Percentiles rank a stretch among this genome's conserved stretches.
Conservation (phyloP, 2,329 filamentous ascomycete species). For the Curvularia spicifera region DNA sequence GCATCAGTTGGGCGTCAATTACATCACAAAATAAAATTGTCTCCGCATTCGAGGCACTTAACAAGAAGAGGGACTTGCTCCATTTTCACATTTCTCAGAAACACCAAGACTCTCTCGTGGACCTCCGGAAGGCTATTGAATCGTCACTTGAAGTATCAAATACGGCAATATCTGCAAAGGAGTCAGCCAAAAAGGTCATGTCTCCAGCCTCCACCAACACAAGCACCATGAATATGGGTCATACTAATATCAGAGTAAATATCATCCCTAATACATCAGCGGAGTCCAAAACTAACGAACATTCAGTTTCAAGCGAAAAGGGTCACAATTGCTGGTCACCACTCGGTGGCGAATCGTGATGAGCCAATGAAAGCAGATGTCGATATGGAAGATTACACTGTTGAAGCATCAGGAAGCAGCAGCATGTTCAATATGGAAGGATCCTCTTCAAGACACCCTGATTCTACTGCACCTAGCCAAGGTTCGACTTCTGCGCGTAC, state of each 20-base stretch:
- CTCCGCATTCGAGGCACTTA: slow-evolving; percentile 1
- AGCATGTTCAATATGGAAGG: not conserved
- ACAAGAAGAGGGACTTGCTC: not conserved
- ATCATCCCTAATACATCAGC: not conserved
- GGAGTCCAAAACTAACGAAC: no score
- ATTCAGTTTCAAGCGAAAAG: no score
- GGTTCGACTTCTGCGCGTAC: not conserved
- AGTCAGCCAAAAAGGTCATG: not conserved
- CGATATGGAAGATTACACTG: no score
- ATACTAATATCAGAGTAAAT: not conserved
- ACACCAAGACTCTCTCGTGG: not conserved
- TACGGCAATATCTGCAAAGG: not conserved
- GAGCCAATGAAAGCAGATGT: no score
- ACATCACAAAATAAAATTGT: not conserved
- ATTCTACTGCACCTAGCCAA: not conserved
- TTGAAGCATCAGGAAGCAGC: no score
- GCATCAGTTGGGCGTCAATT: slow-evolving; percentile 4
- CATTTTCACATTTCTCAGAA: not conserved
- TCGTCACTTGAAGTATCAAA: not conserved
- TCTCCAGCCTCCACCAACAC: not conserved
- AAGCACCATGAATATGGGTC: no score
- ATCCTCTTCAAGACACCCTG: not conserved
- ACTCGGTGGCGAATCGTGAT: no score
- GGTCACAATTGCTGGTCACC: no score
- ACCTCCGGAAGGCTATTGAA: not conserved